phyloP scores from a whole-genome alignment of 2,329 filamentous ascomycete genomes.

The Fusarium guadeloupense region DNA sequence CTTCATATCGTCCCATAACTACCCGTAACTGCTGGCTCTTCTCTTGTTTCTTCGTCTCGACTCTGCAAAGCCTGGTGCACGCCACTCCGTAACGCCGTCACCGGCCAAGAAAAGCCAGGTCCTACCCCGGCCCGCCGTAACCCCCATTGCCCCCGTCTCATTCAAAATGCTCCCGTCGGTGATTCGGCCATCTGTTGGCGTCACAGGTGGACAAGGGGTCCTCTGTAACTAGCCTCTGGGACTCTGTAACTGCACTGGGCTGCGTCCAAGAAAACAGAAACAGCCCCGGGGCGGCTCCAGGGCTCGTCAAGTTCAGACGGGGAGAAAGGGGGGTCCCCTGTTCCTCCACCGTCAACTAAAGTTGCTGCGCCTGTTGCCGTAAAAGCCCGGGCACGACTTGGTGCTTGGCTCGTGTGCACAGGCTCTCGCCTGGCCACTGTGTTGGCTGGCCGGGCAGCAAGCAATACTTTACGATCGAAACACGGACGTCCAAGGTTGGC shows the following conservation, averaged over 20 bases:
- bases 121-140: slow-evolving; percentile 20
- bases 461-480: slow-evolving; percentile 29
- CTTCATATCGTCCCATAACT: slow-evolving; percentile 7
- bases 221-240: too few relatives aligned
- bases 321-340: slow-evolving; percentile 16
- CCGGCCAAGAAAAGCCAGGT: slow-evolving; percentile 15
- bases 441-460: slow-evolving; percentile 31
- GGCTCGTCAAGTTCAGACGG: slow-evolving; percentile 19
- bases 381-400: slow-evolving; percentile 1
- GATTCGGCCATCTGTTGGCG: slow-evolving; percentile 38
- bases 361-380: slow-evolving; percentile 20
- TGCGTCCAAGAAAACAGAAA: too few relatives aligned
- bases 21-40: background rate
- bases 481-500: slow-evolving; percentile 25
- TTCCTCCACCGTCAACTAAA: slow-evolving; percentile 34
- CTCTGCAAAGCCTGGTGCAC: slow-evolving; percentile 4
- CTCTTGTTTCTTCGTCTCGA: slow-evolving; percentile 14
- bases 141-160: slow-evolving; percentile 30
- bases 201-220: slow-evolving; percentile 40
- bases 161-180: slow-evolving; percentile 36
- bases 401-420: slow-evolving; percentile 18
- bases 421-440: slow-evolving; percentile 19
- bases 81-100: slow-evolving; percentile 21
- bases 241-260: slow-evolving; percentile 23
- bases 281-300: too few relatives aligned